A percentile compares a stretch with the other conserved stretches of the same genome.
Evolutionary conservation across 495 filamentous ascomycete genomes (phyloP).

Genomic region (Podospora pseudocomata): DNA sequence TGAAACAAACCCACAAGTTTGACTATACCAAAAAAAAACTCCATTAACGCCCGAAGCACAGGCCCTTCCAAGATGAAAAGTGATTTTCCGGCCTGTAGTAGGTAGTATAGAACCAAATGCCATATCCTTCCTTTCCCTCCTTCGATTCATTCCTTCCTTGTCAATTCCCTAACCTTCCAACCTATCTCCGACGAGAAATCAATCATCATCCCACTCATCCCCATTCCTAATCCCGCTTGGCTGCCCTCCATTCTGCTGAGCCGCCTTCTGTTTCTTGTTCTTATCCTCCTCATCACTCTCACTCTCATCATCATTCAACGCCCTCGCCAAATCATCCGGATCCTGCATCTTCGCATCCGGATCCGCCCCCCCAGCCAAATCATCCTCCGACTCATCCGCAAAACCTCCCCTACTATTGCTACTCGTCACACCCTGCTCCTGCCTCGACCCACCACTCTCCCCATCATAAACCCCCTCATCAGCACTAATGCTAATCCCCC

Average conservation of each 20-base stretch:
- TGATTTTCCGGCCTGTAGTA: background rate
- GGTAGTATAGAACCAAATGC: background rate
- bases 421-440: constrained; percentile 17
- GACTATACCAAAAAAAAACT: background rate
- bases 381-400: constrained; percentile 11
- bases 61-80: background rate
- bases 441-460: constrained; percentile 30
- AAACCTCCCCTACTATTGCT: background rate
- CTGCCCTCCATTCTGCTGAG: constrained; percentile 8
- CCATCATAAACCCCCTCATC: constrained; percentile 65
- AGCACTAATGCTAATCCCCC: constrained; percentile 76
- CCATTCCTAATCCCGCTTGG: constrained; percentile 37
- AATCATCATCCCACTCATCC: constrained; percentile 43
- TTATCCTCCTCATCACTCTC: constrained; percentile 18
- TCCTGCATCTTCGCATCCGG: constrained; percentile 56
- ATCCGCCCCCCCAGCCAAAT: constrained; percentile 37
- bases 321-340: constrained; percentile 53
- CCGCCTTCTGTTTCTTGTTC: constrained; percentile 7
- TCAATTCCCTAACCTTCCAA: background rate
- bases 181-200: constrained; percentile 1
- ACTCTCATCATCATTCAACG: constrained; percentile 49
- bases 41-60: background rate
- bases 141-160: background rate
- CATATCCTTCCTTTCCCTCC: background rate
- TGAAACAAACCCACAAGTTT: background rate